Base-by-base conservation (phyloP, 192 early-diverging fungal species). In the Coemansia sp. region DNA sequence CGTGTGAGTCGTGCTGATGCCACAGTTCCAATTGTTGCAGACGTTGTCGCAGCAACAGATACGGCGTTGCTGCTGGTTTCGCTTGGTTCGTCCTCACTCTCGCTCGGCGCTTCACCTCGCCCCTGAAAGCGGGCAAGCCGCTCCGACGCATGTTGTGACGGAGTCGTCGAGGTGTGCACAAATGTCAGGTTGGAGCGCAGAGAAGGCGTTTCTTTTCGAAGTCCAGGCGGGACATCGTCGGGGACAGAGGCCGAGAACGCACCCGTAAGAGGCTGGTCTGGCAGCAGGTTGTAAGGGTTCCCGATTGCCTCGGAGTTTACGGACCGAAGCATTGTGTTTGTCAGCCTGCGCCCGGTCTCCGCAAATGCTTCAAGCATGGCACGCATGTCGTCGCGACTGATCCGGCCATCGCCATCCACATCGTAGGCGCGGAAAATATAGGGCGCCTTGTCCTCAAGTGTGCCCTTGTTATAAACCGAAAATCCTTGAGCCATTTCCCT, bases 351-450 rank as follows among this genome's bases (percentile, higher is more conserved):
- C 4, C 91, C 93, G 0, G 95, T 82, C 68, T 94, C 88, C 55
- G 95, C 91, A 65, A 97, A 98, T 7, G 97, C 90, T 72, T 95
- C 95, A 75, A 97, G 92, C 86, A 98, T 95, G 20, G 81, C 77
- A 46, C 91, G 89, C 10, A 99, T 78, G 61, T 98, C 96, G 14
- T 92, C 87, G 22, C 90, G 84, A 11, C 93, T 90, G 44, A 97
- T 91, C 25, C 76, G 84, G 1, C 93, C 93, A 76, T 97, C 95
- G 41, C 85, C 87, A 71, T 97, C 90, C 8, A 97, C 63, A 71
- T 98, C 97, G 70, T 97, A 98, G 5, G 94, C 94, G 43, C 92
- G 85, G 77, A 97, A 97, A 10, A 94, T 90, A 55, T 86, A 93
- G 85, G 83, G 64, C 10, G 61, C 63, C 39, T 94, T 91, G 63